Percentiles rank a stretch among this genome's conserved stretches.
These are phyloP conservation scores for Saccharomyces kudriavzevii DNA, from an alignment of 805 yeast genomes.

Conservation along the genomic window DNA sequence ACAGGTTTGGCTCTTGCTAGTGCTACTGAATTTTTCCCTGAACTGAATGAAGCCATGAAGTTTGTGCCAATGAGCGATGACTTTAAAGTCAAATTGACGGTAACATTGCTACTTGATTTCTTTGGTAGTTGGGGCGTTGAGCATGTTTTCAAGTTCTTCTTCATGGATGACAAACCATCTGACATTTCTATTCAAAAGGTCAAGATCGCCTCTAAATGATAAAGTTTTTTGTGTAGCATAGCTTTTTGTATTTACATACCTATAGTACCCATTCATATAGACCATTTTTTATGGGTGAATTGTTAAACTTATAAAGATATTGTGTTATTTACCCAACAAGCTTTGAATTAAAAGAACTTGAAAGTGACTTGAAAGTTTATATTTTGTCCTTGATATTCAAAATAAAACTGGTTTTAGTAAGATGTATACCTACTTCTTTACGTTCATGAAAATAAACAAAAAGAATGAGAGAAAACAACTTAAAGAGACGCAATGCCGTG, in stretches of 20 bases:
- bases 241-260: background rate
- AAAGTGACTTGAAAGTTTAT: background rate
- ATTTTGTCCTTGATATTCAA: background rate
- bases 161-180: conserved; percentile 85
- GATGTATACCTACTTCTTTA: too few relatives aligned
- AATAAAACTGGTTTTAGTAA: too few relatives aligned
- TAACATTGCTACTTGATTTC: conserved; percentile 66
- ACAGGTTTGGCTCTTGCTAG: conserved; percentile 83
- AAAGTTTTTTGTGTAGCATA: background rate
- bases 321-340: background rate
- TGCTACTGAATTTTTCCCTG: conserved; percentile 91
- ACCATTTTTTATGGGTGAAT: background rate
- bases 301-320: background rate
- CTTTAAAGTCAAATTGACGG: conserved; percentile 74
- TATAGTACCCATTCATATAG: background rate
- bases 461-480: background rate
- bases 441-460: background rate
- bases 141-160: conserved; percentile 67
- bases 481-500: background rate
- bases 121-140: conserved; percentile 73
- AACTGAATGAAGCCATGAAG: conserved; percentile 82
- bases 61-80: conserved; percentile 74
- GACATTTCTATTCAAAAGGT: conserved; percentile 58
- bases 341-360: background rate
- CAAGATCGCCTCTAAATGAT: conserved; percentile 12